These are phyloP conservation scores for Chrysosporium queenslandicum DNA, from an alignment of 2,329 filamentous ascomycete species.

Conservation along the genomic window DNA sequence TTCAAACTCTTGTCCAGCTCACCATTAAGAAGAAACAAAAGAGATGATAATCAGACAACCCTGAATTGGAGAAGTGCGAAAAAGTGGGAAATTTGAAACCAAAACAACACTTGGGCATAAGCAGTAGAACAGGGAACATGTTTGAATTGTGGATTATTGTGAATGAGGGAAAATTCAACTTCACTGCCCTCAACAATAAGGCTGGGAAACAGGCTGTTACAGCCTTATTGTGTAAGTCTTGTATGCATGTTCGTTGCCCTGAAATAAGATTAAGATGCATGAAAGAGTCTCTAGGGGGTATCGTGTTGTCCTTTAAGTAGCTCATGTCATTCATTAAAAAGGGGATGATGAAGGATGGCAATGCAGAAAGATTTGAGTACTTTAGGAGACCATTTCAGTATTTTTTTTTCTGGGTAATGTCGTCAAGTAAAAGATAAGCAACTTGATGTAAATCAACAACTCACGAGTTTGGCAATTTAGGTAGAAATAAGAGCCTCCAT, in stretches of 20 bases:
- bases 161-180: too few species aligned
- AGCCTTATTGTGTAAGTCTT: background rate
- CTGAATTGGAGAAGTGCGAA: background rate
- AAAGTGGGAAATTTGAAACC: background rate
- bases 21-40: background rate
- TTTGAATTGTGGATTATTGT: too few species aligned
- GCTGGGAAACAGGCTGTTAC: too few species aligned
- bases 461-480: background rate
- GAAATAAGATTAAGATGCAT: background rate
- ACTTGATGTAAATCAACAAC: background rate
- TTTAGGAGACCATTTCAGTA: too few species aligned
- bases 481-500: background rate
- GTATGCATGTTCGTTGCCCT: background rate
- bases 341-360: background rate
- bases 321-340: background rate
- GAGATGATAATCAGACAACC: background rate
- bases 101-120: background rate
- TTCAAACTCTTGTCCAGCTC: background rate
- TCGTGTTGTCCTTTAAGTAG: background rate
- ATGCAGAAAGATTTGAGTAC: too few species aligned
- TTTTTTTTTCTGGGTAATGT: too few species aligned
- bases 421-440: too few species aligned
- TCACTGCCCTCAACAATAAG: too few species aligned
- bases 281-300: background rate
- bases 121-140: too few species aligned